A percentile compares a stretch with the other conserved stretches of the same genome.
phyloP scores from a whole-genome alignment of 106 monocot genomes.

The Chionographis japonica region DNA sequence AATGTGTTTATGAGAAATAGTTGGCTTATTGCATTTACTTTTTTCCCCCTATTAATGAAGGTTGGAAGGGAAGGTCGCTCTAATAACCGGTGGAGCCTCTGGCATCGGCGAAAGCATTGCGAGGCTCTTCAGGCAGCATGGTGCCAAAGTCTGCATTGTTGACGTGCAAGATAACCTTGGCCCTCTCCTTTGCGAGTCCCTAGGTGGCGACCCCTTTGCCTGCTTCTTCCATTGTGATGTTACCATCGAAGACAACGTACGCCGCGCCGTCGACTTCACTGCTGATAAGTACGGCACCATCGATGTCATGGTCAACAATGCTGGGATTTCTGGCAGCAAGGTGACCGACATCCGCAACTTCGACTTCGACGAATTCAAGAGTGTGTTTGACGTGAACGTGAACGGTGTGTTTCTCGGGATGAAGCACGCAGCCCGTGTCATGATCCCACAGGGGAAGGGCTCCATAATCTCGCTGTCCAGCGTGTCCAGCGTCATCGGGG shows the following conservation, averaged over 20 bases:
- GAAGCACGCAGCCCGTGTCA: constrained; percentile 66
- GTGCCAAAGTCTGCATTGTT: constrained; percentile 43
- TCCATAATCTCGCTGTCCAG: constrained; percentile 58
- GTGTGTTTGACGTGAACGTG: constrained; percentile 46
- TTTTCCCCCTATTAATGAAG: constrained; percentile 15
- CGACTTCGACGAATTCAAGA: constrained; percentile 29
- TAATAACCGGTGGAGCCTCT: constrained; percentile 61
- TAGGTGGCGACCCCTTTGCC: constrained; percentile 41
- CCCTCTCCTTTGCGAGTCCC: constrained; percentile 28
- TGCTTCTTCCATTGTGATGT: constrained; percentile 77
- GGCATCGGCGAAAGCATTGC: constrained; percentile 55
- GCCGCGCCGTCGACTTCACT: constrained; percentile 47
- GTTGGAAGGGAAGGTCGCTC: constrained; percentile 57
- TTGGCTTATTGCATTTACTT: not conserved
- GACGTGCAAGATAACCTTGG: constrained; percentile 55
- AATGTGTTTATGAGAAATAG: too few species aligned
- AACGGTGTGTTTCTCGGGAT: constrained; percentile 55
- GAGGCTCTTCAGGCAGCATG: constrained; percentile 47
- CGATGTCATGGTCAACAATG: constrained; percentile 88
- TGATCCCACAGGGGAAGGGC: constrained; percentile 49
- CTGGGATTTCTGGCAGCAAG: constrained; percentile 30
- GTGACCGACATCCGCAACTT: constrained; percentile 36
- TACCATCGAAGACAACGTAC: constrained; percentile 51
- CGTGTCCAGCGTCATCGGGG: constrained; percentile 32
- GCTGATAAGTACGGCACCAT: constrained; percentile 47